Conservation (phyloP, 495 filamentous ascomycete species). For the Letharia lupina region DNA sequence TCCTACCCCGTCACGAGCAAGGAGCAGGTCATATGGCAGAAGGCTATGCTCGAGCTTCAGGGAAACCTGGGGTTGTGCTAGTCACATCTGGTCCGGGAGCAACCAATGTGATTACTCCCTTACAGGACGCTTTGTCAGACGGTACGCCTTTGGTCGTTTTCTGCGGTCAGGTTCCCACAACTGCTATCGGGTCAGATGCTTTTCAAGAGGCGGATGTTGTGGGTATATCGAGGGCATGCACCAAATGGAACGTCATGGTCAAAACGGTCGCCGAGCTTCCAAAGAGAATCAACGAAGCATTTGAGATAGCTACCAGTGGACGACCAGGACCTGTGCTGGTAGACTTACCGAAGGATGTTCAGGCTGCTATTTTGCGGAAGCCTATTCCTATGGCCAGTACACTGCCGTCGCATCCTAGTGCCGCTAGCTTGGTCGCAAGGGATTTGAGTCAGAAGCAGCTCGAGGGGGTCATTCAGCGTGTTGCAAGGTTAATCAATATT, state of each 20-base stretch:
- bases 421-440: slow-evolving; percentile 45
- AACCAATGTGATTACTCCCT: slow-evolving; percentile 54
- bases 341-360: slow-evolving; percentile 54
- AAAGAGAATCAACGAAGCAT: slow-evolving; percentile 51
- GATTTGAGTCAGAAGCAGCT: slow-evolving; percentile 42
- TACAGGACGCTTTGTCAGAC: slow-evolving; percentile 55
- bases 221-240: slow-evolving; percentile 53
- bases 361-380: slow-evolving; percentile 41
- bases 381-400: slow-evolving; percentile 48
- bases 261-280: slow-evolving; percentile 53
- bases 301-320: slow-evolving; percentile 52
- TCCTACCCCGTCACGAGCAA: slow-evolving; percentile 55
- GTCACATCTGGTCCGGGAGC: slow-evolving; percentile 59
- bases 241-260: slow-evolving; percentile 59
- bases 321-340: slow-evolving; percentile 55
- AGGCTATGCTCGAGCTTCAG: slow-evolving; percentile 52
- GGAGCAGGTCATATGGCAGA: slow-evolving; percentile 59
- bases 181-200: slow-evolving; percentile 48
- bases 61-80: slow-evolving; percentile 52
- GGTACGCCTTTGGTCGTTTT: slow-evolving; percentile 58
- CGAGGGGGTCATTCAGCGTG: slow-evolving; percentile 41
- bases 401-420: slow-evolving; percentile 48
- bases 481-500: slow-evolving; percentile 49
- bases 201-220: slow-evolving; percentile 60
- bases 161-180: slow-evolving; percentile 50